These are phyloP conservation scores for Drosera capensis DNA, from an alignment of 148 eudicot genomes.

Conservation along the genomic window DNA sequence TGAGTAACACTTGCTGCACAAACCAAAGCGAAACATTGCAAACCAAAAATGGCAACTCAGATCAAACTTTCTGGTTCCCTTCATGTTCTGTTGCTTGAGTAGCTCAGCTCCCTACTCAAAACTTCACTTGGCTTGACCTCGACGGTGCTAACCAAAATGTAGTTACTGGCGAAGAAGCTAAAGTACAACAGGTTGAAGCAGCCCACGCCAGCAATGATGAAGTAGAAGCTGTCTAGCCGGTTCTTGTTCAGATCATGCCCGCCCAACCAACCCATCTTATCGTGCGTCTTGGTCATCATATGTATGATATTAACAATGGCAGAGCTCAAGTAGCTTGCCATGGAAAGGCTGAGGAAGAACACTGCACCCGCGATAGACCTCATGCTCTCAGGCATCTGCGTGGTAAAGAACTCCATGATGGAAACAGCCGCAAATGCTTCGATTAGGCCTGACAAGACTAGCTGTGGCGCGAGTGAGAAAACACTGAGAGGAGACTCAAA, in stretches of 20 bases:
- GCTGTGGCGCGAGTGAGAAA: constrained; percentile 32
- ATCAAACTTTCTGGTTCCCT: not conserved
- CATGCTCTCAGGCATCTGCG: constrained; percentile 54
- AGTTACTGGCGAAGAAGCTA: constrained; percentile 30
- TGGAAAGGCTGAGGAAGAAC: constrained; percentile 41
- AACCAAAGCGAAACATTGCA: no score
- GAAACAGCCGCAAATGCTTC: constrained; percentile 58
- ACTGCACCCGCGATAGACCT: constrained; percentile 50
- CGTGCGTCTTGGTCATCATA: constrained; percentile 7
- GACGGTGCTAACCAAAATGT: constrained; percentile 9
- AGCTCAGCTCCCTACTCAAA: constrained; percentile 4
- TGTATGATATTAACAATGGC: constrained; percentile 34
- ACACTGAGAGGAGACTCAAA: constrained; percentile 33
- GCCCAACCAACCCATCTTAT: constrained; percentile 46
- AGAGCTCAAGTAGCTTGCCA: constrained; percentile 44
- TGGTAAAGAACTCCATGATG: constrained; percentile 48
- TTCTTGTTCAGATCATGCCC: constrained; percentile 56
- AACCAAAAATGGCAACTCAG: no score
- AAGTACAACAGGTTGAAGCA: constrained; percentile 36
- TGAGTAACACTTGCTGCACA: no score
- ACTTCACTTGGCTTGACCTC: not conserved
- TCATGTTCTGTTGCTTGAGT: constrained; percentile 1
- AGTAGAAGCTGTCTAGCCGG: constrained; percentile 44
- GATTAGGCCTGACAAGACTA: constrained; percentile 30
- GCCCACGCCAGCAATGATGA: constrained; percentile 28